Conservation (phyloP, 306 rosid genomes). For the Abrus precatorius region DNA sequence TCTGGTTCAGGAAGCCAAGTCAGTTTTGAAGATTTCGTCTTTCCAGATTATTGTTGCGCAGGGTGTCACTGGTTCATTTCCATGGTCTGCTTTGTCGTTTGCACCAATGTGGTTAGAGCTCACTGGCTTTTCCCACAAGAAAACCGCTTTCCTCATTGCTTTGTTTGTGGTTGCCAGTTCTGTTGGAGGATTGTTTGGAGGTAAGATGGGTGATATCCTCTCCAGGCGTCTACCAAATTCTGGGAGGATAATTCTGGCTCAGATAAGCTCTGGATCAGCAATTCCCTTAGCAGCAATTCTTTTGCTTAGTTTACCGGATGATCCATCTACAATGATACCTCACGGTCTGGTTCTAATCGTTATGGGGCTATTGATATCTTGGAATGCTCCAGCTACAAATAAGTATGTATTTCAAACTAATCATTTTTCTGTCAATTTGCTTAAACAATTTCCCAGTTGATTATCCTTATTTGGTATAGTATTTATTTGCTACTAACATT, state of each 20-base stretch:
- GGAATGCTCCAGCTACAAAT: slow-evolving; percentile 95
- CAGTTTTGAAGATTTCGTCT: slow-evolving; percentile 78
- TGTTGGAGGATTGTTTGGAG: slow-evolving; percentile 91
- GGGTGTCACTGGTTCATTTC: slow-evolving; percentile 94
- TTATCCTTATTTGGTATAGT: slow-evolving; percentile 22
- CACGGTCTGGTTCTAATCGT: slow-evolving; percentile 71
- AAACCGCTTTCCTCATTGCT: slow-evolving; percentile 82
- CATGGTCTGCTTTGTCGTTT: slow-evolving; percentile 93
- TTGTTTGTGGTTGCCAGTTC: slow-evolving; percentile 80
- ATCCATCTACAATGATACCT: slow-evolving; percentile 61
- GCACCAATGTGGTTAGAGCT: slow-evolving; percentile 98
- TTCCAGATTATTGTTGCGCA: slow-evolving; percentile 94
- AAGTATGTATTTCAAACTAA: slow-evolving; percentile 62
- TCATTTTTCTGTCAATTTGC: not conserved
- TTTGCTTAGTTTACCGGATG: slow-evolving; percentile 70
- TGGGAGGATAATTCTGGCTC: slow-evolving; percentile 90
- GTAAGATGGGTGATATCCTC: slow-evolving; percentile 86
- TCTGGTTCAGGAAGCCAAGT: slow-evolving; percentile 70
- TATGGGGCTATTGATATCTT: slow-evolving; percentile 83
- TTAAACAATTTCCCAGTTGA: slow-evolving; percentile 11
- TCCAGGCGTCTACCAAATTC: slow-evolving; percentile 75
- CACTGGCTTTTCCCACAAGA: slow-evolving; percentile 79
- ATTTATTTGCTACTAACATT: slow-evolving; percentile 7
- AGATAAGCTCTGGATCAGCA: slow-evolving; percentile 91
- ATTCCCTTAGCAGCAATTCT: slow-evolving; percentile 86